These are phyloP conservation scores for Kickxella alabastrina DNA, from an alignment of 192 early-diverging fungal genomes.

Conservation along the genomic window DNA sequence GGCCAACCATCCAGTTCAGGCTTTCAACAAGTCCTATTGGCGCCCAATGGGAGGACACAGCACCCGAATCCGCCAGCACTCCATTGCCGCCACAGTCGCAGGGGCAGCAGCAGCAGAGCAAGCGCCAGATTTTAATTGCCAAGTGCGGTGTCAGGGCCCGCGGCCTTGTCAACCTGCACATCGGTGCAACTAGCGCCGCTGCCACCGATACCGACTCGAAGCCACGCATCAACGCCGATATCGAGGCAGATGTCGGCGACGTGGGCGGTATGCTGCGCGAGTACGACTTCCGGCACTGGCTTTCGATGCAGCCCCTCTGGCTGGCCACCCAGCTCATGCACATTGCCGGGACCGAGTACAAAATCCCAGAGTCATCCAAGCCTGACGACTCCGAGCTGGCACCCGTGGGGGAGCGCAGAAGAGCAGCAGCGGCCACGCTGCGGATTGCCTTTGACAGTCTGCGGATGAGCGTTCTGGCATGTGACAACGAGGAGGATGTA, in stretches of 20 bases:
- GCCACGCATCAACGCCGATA: conserved; percentile 25
- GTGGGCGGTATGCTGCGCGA: conserved; percentile 31
- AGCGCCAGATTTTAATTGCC: conserved; percentile 7
- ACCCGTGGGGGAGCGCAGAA: conserved; percentile 26
- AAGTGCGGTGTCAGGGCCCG: conserved; percentile 30
- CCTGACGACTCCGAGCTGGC: conserved; percentile 4
- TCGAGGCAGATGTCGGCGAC: conserved; percentile 22
- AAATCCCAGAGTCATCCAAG: background rate
- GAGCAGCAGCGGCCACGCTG: conserved; percentile 22
- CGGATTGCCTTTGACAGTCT: conserved; percentile 25
- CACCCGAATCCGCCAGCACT: background rate
- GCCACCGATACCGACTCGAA: background rate
- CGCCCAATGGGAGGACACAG: background rate
- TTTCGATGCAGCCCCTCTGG: conserved; percentile 52
- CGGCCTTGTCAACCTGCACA: conserved; percentile 15
- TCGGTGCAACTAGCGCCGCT: conserved; percentile 4
- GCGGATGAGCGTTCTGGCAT: conserved; percentile 33
- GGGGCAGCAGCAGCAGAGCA: conserved; percentile 23
- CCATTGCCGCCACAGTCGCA: background rate
- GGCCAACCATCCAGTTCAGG: conserved; percentile 21
- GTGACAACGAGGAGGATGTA: conserved; percentile 50
- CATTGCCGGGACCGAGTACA: conserved; percentile 5
- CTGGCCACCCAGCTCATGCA: conserved; percentile 22
- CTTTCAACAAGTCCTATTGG: conserved; percentile 37
- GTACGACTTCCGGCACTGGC: conserved; percentile 43